phyloP scores from a whole-genome alignment of 73 alveolate species.

The Blepharisma japonicum region DNA sequence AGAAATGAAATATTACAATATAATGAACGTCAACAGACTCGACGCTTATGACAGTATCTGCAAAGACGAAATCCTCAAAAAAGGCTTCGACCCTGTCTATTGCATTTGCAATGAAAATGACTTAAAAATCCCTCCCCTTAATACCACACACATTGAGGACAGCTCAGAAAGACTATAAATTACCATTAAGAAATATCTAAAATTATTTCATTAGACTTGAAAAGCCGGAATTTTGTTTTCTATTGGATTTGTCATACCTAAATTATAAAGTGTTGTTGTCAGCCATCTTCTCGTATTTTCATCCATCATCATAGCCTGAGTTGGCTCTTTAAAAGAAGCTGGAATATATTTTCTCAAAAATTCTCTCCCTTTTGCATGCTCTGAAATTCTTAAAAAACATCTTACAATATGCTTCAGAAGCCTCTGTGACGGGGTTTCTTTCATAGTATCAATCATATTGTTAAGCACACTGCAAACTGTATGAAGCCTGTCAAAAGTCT shows the following conservation, averaged over 20 bases:
- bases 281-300: constrained; percentile 48
- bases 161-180: too few species aligned
- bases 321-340: constrained; percentile 36
- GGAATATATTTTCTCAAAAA: constrained; percentile 57
- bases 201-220: too few species aligned
- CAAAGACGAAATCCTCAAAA: background rate
- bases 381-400: constrained; percentile 91
- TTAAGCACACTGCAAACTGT: constrained; percentile 91
- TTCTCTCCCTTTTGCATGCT: constrained; percentile 77
- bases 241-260: background rate
- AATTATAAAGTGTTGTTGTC: background rate
- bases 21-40: constrained; percentile 18
- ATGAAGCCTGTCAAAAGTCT: constrained; percentile 94
- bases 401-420: constrained; percentile 92
- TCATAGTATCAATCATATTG: constrained; percentile 83
- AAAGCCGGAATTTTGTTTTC: too few species aligned
- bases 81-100: constrained; percentile 22
- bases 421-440: constrained; percentile 81
- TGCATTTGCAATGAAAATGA: constrained; percentile 18
- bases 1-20: background rate
- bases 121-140: too few species aligned
- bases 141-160: too few species aligned
- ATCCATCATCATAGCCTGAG: constrained; percentile 32
- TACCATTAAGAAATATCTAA: too few species aligned
- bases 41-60: constrained; percentile 28